Percentiles rank a stretch among this genome's conserved stretches.
phyloP scores from a whole-genome alignment of 2,329 filamentous ascomycete genomes.

The Mollisia scopiformis region DNA sequence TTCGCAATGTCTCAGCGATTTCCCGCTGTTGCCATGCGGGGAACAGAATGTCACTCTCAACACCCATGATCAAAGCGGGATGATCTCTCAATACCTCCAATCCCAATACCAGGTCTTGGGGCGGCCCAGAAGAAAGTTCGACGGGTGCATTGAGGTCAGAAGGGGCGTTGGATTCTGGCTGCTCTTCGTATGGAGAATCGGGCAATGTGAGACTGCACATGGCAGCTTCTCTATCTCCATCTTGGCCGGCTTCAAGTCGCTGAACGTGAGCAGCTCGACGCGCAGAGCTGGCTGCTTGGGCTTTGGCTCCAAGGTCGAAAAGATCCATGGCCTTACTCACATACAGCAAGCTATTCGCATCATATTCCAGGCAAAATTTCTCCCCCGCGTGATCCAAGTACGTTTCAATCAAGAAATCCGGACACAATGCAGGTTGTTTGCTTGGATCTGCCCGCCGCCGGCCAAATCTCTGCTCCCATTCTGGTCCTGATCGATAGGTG shows the following conservation, averaged over 20 bases:
- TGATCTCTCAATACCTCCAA: slow-evolving; percentile 73
- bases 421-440: slow-evolving; percentile 90
- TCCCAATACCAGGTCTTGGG: slow-evolving; percentile 78
- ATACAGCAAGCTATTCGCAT: slow-evolving; percentile 93
- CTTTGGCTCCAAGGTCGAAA: slow-evolving; percentile 81
- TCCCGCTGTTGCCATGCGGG: slow-evolving; percentile 98
- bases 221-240: slow-evolving; percentile 38
- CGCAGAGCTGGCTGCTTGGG: slow-evolving; percentile 64
- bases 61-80: slow-evolving; percentile 86
- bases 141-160: slow-evolving; percentile 38
- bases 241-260: slow-evolving; percentile 51
- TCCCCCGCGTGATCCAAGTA: slow-evolving; percentile 98
- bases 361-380: slow-evolving; percentile 97
- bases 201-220: slow-evolving; percentile 83
- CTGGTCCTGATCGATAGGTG: slow-evolving; percentile 92
- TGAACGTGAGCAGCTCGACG: slow-evolving; percentile 64
- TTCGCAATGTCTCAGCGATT: slow-evolving; percentile 80
- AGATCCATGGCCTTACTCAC: slow-evolving; percentile 99
- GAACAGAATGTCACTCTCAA: slow-evolving; percentile 94
- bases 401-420: slow-evolving; percentile 96
- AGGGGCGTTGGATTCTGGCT: slow-evolving; percentile 53
- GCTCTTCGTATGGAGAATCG: slow-evolving; percentile 83
- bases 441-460: slow-evolving; percentile 82
- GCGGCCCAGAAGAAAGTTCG: slow-evolving; percentile 56
- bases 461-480: slow-evolving; percentile 96